These are phyloP conservation scores for Arthrobotrys sphaeroides DNA, from an alignment of 2,329 filamentous ascomycete genomes.

Conservation along the genomic window DNA sequence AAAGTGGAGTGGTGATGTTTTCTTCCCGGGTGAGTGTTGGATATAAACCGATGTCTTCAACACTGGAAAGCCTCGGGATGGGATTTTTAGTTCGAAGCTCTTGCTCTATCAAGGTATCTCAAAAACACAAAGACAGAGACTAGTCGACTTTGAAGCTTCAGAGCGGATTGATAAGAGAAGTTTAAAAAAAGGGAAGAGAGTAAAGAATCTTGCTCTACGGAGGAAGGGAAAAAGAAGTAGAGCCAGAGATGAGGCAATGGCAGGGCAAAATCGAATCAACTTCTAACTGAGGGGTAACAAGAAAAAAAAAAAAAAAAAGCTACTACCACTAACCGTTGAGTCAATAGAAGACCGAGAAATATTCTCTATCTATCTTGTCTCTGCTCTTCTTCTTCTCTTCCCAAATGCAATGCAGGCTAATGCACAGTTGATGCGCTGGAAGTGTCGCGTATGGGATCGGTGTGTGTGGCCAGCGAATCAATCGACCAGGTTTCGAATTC, in stretches of 20 bases:
- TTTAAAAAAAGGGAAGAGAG: not conserved
- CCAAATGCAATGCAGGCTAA: constrained; percentile 44
- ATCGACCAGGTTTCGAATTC: constrained; percentile 43
- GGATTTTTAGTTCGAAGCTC: not conserved
- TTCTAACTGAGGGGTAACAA: constrained; percentile 51
- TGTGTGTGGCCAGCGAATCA: constrained; percentile 51
- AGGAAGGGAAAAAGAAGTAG: not conserved
- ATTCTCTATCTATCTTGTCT: constrained; percentile 26
- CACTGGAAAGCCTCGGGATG: constrained; percentile 13
- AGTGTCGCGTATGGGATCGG: constrained; percentile 30
- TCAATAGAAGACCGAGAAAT: constrained; percentile 22
- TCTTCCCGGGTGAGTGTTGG: constrained; percentile 27
- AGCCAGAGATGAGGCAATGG: constrained; percentile 47
- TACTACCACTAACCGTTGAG: constrained; percentile 32
- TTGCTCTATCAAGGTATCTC: not conserved
- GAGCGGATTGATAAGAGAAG: not conserved
- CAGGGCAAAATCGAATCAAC: constrained; percentile 18
- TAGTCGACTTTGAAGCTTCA: constrained; percentile 12
- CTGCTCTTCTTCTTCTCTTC: not conserved
- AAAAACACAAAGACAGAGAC: not conserved
- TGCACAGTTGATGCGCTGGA: constrained; percentile 43
- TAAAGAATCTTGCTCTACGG: not conserved
- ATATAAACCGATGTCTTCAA: constrained; percentile 43
- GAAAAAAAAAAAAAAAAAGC: not conserved
- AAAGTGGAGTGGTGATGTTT: constrained; percentile 21